Evolutionary conservation across 164 flowering plant species (phyloP), one percentile per base, ranked within the genome.

Genomic region (Dillenia turbinata): DNA sequence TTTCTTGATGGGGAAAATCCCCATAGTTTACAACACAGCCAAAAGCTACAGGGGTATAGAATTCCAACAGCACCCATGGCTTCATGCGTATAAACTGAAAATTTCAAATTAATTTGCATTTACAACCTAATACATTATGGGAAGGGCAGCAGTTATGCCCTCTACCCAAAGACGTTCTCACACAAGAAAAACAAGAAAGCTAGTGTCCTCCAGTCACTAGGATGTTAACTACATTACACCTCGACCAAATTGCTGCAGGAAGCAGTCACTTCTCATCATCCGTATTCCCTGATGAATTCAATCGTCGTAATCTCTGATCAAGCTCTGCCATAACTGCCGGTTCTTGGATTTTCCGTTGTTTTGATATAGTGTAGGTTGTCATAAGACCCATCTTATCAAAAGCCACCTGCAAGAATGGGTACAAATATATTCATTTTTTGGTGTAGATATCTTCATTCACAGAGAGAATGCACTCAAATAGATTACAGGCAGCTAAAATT

Each of bases 321-420:
- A 94, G 96, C 77, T 89, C 97, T 55, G 90, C 90, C 96, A 89
- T 85, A 5, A 94, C 99, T 43, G 92, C 96, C 9, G 99, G 91
- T 73, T 94, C 97, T 66, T 94, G 96, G 73, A 89, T 91, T 58
- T 89, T 94, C 84, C 99, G 80, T 69, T 94, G 92, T 79, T 91
- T 94, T 44, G 97, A 86, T 73, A 94, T 81, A 2, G 87, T 82
- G 72, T 80, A 85, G 12, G 92, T 82, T 43, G 93, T 89, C 92
- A 94, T 80, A 0, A 84, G 79, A 16, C 99, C 96, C 49, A 91
- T 83, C 68, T 89, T 84, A 61, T 94, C 99, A 59, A 89, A 94
- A 40, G 99, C 99, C 69, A 91, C 96, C 99, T 94, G 85, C 74
- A 75, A 24, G 13, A 13, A 40, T 59, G 51, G 40, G 40, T 33